Evolutionary conservation across 2,329 filamentous ascomycete species (phyloP), one percentile per base, ranked within the genome.

Genomic region (Zymoseptoria brevis): DNA sequence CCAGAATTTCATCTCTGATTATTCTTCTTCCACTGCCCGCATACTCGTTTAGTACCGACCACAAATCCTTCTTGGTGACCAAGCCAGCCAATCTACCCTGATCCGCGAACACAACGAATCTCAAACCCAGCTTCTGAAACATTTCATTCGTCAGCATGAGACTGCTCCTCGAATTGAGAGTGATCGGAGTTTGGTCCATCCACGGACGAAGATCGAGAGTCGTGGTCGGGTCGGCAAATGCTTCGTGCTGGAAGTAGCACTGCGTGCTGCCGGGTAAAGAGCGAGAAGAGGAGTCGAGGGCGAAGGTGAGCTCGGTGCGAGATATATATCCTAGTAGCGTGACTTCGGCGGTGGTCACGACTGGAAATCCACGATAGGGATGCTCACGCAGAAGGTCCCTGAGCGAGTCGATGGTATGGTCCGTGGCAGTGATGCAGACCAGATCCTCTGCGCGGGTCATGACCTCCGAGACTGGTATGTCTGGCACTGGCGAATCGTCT

Each of bases 151-250:
- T 90, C n/a, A 97, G 82, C 71, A 92, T 86, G 61, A 99, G 84
- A 60, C 81, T 87, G 16, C 86, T 86, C 63, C 86, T 83, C 21
- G 85, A 86, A 50, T 90, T 89, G 19, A 97, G 80, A 0, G 94
- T 97, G 53, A 99, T 88, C 0, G 94, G 94, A 0, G 94, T 99
- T 74, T 96, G 93, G 74, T 99, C 94, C 91, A 99, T 96, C 94
- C 94, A 99, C 2, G 92, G 92, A 7, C 93, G 81, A 9, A 99
- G 81, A 75, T 99, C 94, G 48, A 99, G 84, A 0, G 87, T 91
- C 16, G 84, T 81, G 19, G 82, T 79, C 0, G 89, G 88, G 68
- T 96, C 90, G 0, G 88, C 87, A 57, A 93, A 85, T 2, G 89
- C 87, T 69, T 92, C 88, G 71, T 95, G 89, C 0, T 84, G 82